Evolutionary conservation across 805 yeast species (phyloP).

Genomic region (Pichia cephalocereana): DNA sequence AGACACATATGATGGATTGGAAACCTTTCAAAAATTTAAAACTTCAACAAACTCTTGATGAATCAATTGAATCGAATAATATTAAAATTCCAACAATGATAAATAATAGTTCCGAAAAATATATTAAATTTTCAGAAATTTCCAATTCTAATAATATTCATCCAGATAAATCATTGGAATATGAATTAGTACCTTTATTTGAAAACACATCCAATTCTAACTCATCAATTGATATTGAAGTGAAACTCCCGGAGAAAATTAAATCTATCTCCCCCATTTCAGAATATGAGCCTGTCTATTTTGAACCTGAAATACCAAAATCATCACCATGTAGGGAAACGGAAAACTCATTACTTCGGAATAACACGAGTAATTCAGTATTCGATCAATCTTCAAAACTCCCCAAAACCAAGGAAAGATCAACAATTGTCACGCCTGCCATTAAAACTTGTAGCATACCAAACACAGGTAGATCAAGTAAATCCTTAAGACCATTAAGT

Average conservation of each 20-base stretch:
- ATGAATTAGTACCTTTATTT: neutral
- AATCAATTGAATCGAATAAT: neutral
- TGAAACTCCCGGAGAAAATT: neutral
- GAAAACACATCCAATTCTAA: neutral
- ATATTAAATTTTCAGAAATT: neutral
- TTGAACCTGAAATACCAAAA: neutral
- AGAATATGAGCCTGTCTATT: neutral
- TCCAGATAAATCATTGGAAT: neutral
- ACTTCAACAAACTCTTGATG: neutral
- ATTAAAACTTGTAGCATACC: neutral
- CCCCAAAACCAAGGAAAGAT: neutral
- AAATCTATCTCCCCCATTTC: neutral
- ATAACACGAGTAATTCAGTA: too few relatives aligned
- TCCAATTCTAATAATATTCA: neutral
- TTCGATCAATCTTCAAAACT: neutral
- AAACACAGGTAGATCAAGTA: too few relatives aligned
- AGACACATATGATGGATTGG: constrained; percentile 4
- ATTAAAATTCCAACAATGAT: neutral
- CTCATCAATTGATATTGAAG: neutral
- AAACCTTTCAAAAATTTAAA: neutral
- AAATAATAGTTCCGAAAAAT: neutral
- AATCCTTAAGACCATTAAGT: neutral
- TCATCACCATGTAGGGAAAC: neutral
- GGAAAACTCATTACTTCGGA: too few relatives aligned
- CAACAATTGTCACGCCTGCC: neutral